These are phyloP conservation scores for Rhynchosporium agropyri DNA, from an alignment of 2,329 filamentous ascomycete genomes.

Conservation along the genomic window DNA sequence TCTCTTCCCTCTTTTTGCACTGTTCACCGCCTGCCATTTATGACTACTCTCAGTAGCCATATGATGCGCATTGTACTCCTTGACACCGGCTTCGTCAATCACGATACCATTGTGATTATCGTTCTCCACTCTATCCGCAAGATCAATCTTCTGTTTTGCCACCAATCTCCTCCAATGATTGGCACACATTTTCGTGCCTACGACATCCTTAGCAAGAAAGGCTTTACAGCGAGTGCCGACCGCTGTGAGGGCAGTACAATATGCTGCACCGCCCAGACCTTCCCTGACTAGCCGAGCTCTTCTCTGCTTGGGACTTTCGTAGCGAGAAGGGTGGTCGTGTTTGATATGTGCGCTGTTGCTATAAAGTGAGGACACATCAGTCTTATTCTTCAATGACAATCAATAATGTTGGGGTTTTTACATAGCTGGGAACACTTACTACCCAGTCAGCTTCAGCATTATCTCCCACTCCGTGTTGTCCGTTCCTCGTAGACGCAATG, in stretches of 20 bases:
- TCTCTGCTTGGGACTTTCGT: slow-evolving; percentile 7
- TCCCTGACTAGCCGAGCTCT: background rate
- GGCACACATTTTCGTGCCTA: background rate
- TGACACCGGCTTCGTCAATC: background rate
- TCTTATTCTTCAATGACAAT: background rate
- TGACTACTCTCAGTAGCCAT: no score
- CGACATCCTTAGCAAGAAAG: background rate
- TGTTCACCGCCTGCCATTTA: no score
- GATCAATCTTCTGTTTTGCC: background rate
- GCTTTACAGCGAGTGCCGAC: background rate
- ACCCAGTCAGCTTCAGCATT: slow-evolving; percentile 4
- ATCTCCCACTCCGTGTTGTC: slow-evolving; percentile 5
- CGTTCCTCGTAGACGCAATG: background rate
- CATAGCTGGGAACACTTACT: background rate
- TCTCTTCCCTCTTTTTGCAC: background rate
- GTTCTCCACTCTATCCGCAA: no score
- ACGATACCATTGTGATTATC: background rate
- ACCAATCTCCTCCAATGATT: background rate
- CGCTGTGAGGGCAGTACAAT: background rate
- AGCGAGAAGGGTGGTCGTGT: background rate
- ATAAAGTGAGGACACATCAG: background rate
- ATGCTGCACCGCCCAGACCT: background rate
- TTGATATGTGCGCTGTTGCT: slow-evolving; percentile 12
- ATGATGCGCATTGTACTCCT: no score
- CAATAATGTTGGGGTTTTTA: background rate